Evolutionary conservation across 1,139 yeast genomes (phyloP), one percentile per base, ranked within the genome.

Genomic region (Yamadazyma triangularis): DNA sequence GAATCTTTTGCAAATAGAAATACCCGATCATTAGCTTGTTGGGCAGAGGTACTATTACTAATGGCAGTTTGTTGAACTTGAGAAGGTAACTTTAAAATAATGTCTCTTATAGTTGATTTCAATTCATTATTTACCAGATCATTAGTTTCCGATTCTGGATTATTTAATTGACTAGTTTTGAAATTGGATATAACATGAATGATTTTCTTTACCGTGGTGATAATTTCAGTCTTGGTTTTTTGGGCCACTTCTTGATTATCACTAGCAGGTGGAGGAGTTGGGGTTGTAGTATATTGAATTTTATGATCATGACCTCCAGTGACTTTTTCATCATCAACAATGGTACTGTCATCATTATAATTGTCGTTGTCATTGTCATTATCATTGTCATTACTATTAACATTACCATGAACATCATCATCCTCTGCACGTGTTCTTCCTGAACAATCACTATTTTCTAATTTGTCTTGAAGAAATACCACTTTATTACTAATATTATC

Each of bases 1-100:
- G 95, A 80, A 56, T 91, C 98, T 42, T 83, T 83, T 1, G 97
- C 96, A 39, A 91, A 67, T 8, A 84, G 71, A 26, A 91, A 60
- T 2, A 87, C 84, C 43, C 79, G 74, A 27, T 84, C 87, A 47
- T 74, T 77, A 13, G 56, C 60, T 53, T 51, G 69, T 39, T 40
- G 54, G n/a, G 59, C 45, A 12, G 60, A 45, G 6, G 51, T 43
- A 20, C 44, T 38, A 27, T 43, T 44, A 24, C 42, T 31, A 26
- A 40, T 42, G 14, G 49, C 44, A 10, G 51, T 47, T 39, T 59
- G 67, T 35, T 63, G 68, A 12, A 64, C 47, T 29, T 61, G 60
- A 30, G 47, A 47, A 1, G 97, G 97, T 32, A 91, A 64, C 37
- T 75, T 73, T 30, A 91, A 63, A 14, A 91, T 72, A 24, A 84